These are phyloP conservation scores for Raphidocelis subcapitata DNA, from an alignment of 139 green algal species.

Conservation along the genomic window DNA sequence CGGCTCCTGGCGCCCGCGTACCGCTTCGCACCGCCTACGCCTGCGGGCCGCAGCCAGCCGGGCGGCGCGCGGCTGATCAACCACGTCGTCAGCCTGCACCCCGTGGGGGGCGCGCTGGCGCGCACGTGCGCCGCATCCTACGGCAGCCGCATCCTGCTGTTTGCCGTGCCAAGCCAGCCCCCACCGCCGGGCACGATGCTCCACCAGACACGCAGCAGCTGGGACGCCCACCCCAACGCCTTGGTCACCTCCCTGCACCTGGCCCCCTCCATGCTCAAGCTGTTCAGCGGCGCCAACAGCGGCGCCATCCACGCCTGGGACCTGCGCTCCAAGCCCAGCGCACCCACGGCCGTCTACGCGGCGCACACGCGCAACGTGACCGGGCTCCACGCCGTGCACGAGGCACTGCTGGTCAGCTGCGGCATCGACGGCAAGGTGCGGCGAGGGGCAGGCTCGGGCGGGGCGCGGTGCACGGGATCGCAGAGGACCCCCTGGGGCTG, in stretches of 20 bases:
- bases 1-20: constrained; percentile 41
- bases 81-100: constrained; percentile 53
- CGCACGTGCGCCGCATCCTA: constrained; percentile 37
- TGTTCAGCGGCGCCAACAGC: constrained; percentile 56
- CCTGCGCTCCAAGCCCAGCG: constrained; percentile 17
- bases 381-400: constrained; percentile 21
- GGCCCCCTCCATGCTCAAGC: constrained; percentile 19
- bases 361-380: constrained; percentile 16
- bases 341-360: background rate
- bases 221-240: constrained; percentile 35
- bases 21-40: background rate
- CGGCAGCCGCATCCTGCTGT: constrained; percentile 37
- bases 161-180: constrained; percentile 11
- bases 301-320: constrained; percentile 48
- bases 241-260: constrained; percentile 48
- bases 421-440: constrained; percentile 31
- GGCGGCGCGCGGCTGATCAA: constrained; percentile 6
- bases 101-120: constrained; percentile 47
- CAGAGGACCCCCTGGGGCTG: too few relatives aligned
- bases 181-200: too few relatives aligned
- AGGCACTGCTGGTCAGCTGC: constrained; percentile 16
- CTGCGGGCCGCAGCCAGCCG: background rate
- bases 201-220: too few relatives aligned
- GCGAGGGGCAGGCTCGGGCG: too few relatives aligned
- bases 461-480: too few relatives aligned